Conservation (phyloP, 2,329 filamentous ascomycete species). For the Fusarium xyrophilum region DNA sequence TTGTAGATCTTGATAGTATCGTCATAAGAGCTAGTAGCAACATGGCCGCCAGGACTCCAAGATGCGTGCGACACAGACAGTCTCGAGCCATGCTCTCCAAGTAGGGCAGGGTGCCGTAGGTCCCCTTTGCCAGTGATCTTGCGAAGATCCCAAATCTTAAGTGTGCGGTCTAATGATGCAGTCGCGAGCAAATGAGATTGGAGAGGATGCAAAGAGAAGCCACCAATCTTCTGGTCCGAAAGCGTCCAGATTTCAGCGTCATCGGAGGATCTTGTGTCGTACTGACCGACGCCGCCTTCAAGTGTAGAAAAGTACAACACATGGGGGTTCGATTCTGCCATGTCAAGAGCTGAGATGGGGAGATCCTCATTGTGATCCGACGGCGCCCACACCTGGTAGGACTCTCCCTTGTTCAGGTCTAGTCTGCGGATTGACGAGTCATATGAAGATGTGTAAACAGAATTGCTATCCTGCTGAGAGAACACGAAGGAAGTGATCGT, state of each 20-base stretch:
- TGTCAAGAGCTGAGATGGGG: slow-evolving; percentile 84
- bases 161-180: slow-evolving; percentile 84
- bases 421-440: slow-evolving; percentile 90
- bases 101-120: slow-evolving; percentile 66
- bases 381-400: slow-evolving; percentile 82
- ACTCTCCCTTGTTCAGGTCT: slow-evolving; percentile 80
- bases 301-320: slow-evolving; percentile 87
- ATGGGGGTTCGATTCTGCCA: slow-evolving; percentile 73
- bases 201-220: slow-evolving; percentile 83
- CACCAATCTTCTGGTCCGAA: slow-evolving; percentile 93
- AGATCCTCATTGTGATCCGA: slow-evolving; percentile 72
- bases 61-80: slow-evolving; percentile 92
- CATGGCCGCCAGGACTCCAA: slow-evolving; percentile 82
- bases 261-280: slow-evolving; percentile 73
- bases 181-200: slow-evolving; percentile 86
- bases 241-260: slow-evolving; percentile 74
- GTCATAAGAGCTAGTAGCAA: slow-evolving; percentile 94
- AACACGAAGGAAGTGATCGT: slow-evolving; percentile 89
- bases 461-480: slow-evolving; percentile 73
- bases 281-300: slow-evolving; percentile 77
- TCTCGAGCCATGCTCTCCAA: slow-evolving; percentile 82
- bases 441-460: slow-evolving; percentile 86
- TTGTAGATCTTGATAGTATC: slow-evolving; percentile 94
- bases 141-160: slow-evolving; percentile 92
- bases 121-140: slow-evolving; percentile 73